Base-by-base conservation (phyloP, 805 yeast species). In the Saturnispora serradocipensis region DNA sequence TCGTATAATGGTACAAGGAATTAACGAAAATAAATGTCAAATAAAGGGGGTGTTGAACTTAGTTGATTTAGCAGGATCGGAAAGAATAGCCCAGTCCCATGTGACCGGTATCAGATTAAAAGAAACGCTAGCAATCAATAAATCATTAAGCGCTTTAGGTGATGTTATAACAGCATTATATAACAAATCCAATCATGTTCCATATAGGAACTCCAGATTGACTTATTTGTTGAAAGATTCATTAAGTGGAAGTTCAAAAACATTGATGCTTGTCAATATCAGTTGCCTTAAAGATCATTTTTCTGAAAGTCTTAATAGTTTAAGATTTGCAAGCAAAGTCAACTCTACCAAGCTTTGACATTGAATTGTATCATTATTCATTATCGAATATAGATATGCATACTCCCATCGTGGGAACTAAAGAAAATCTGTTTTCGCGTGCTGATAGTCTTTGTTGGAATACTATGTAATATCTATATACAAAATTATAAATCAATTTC, bases 41-140 rank as follows among this genome's bases (percentile, higher is more conserved):
- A 65, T 76, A 1, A 59, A 68, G 15, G 93, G 97, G 10, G 74
- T 78, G 2, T 70, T 91, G 52, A 90, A 91, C 61, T 69, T 91
- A 50, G 81, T 93, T 46, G 99, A 91, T 67, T 72, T 91, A 51
- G 99, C 99, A 0, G 99, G 99, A 2, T 88, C 96, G 0, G 99
- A 91, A 69, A 73, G 98, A 52, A 71, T 90, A 15, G 66, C 82
- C 9, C 74, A 78, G 16, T 86, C 96, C 0, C 86, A 82, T 60
- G 95, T 81, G 0, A 76, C 78, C 1, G 97, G 97, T 0, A 86
- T 82, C 11, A 68, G 97, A 46, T 69, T 91, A 27, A 78, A 78
- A 56, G 99, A 91, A 66, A 90, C 98, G 0, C 91, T 86, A 60
- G 79, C 89, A 8, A 91, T 91, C 53, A 91, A 91, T 67, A 86